Evolutionary conservation across 1,139 yeast genomes (phyloP), one percentile per base, ranked within the genome.

Genomic region (Eremothecium coryli): DNA sequence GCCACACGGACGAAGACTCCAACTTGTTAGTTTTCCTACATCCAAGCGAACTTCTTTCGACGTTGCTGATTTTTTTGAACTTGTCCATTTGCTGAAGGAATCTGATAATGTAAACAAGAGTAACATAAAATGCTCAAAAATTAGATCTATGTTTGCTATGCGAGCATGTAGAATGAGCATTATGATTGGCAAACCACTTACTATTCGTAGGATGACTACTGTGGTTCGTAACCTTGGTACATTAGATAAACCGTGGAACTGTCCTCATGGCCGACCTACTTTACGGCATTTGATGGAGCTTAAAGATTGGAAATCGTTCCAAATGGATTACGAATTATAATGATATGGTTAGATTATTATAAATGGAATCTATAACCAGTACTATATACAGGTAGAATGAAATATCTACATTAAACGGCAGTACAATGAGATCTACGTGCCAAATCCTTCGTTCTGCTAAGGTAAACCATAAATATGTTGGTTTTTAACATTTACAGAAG

Each of bases 251-350:
- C 99, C 99, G 0, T 93, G 98, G 98, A 90, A 88, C 52, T 90
- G 99, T 57, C 99, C 99, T 0, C 99, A 90, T 59, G 98, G 99
- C 0, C 65, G 99, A 41, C 99, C 98, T 1, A 90, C 99, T 2
- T 74, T 90, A 80, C 67, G 98, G 38, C 97, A 90, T 56, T 63
- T 90, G 38, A 72, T 77, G 43, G 86, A 82, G 32, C 49, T 80
- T 26, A 56, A 65, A 31, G 58, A 64, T 31, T 70, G 77, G 73
- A 50, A 57, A 17, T 48, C 66, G 1, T 72, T 70, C 41, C 48
- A 46, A 7, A 58, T 58, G 2, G 79, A 73, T 44, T 66, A 63
- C 41, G 38, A 34, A 23, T 23, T 44, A 33, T 45, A 35, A 33
- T 11, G n/a, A n/a, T n/a, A 18, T 22, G 14, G 31, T 18, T 20